Base-by-base conservation (phyloP, 2,329 filamentous ascomycete genomes). In the Paracoccidioides lutzii region DNA sequence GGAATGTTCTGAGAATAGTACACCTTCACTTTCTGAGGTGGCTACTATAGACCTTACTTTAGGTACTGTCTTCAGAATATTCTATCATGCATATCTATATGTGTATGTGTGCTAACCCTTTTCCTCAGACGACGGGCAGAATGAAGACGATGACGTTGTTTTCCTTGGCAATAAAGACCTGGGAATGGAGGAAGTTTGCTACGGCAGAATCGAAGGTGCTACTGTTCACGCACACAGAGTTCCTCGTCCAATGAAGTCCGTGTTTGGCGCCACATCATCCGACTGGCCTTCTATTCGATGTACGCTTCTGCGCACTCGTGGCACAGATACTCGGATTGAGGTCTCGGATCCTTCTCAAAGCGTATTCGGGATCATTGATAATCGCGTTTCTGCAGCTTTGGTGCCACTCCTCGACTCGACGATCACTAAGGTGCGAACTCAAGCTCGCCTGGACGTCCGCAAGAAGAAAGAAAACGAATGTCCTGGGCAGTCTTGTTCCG, bases 321-420 rank as follows among this genome's bases (percentile, higher is more conserved):
- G 78, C 28, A 79, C 82, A 45, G 63, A 77, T 10, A 75, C 79
- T 45, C 78, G 76, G 15, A 89, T 96, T 52, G 78, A 85, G 55
- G 84, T 89, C 8, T 79, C 82, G 42, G 91, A 97, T 66, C 78
- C 84, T 59, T 83, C 81, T 0, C 79, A 82, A 3, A 77, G 78
- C 42, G 79, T 84, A 37, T 90, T 96, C 64, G 93, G 88, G 12
- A 78, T 78, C n/a, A 71, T 97, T 4, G 88, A 95, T 75, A 45
- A 64, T 6, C 79, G 77, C 61, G 83, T 83, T 14, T 81, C 89
- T 0, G 71, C 75, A 22, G 87, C 80, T 5, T 76, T 97, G 7
- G 81, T 81, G 6, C 84, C 83, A 6, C 72, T 96, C 0, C 76
- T 97, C 54, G 88, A 95, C 67, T 78, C 81, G 1, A 73, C 77